phyloP scores from a whole-genome alignment of 2,329 filamentous ascomycete species.

The Calonectria henricotiae region DNA sequence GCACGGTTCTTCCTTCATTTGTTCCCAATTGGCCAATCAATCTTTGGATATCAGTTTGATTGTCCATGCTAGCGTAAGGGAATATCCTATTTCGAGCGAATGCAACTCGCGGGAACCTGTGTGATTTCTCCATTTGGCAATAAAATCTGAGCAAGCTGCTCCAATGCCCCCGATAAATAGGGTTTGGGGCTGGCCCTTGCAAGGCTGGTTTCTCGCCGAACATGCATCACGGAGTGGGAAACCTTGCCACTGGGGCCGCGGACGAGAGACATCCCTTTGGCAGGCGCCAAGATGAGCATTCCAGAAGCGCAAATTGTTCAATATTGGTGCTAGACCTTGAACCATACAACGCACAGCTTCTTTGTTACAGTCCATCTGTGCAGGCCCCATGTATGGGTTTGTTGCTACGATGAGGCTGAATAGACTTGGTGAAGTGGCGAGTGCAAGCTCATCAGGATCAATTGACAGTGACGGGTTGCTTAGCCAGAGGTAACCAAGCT shows the following conservation, averaged over 20 bases:
- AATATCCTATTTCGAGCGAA: not conserved
- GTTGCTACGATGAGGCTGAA: not conserved
- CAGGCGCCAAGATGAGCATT: not conserved
- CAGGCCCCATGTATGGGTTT: not conserved
- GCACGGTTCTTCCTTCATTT: too few species aligned
- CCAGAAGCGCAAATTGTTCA: not conserved
- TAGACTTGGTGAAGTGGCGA: slow-evolving; percentile 9
- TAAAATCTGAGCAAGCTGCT: not conserved
- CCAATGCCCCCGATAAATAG: not conserved
- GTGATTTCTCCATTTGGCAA: slow-evolving; percentile 10
- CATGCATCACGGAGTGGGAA: not conserved
- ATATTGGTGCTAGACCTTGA: not conserved
- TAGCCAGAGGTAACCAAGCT: slow-evolving; percentile 3
- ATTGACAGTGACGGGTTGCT: not conserved
- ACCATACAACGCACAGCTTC: slow-evolving; percentile 11
- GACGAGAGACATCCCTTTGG: not conserved
- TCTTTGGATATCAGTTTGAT: not conserved
- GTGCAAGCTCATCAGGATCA: slow-evolving; percentile 4
- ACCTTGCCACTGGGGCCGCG: slow-evolving; percentile 3
- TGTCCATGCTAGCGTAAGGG: not conserved
- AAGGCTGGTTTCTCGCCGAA: not conserved
- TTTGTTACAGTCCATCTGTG: not conserved
- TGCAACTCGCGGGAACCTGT: not conserved
- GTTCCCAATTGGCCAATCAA: too few species aligned
- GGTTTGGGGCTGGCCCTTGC: not conserved